Evolutionary conservation across 2,329 filamentous ascomycete genomes (phyloP), one percentile per base, ranked within the genome.

Genomic region (Alternaria sp.): DNA sequence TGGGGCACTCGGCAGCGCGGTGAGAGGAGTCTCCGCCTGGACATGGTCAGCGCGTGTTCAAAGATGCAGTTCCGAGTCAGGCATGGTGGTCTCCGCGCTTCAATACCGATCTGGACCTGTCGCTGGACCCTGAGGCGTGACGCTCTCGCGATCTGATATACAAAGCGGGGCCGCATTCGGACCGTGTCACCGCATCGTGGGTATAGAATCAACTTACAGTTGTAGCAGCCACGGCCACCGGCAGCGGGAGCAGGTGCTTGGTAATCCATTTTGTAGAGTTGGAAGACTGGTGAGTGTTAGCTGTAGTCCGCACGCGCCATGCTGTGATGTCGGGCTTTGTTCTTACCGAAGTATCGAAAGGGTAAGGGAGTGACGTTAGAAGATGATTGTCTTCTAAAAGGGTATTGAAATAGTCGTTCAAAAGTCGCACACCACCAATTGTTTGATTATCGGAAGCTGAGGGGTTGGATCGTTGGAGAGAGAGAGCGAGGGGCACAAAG

Each of bases 1-100:
- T 81, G 46, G 83, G 83, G 77, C 83, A 85, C 67, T 85, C 83
- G 61, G 82, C 81, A 71, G 83, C 82, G 70, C 83, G 81, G 75
- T 85, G 83, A 61, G 80, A 79, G 60, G 80, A 74, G 70, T 85
- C 83, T 70, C 83, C 83, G 72, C 83, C 83, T 85, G 52, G 11
- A 56, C 58, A 28, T 50, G 44, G 68, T 74, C 11, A 75, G 69
- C 50, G 28, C 30, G 21, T n/a, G 44, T 32, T 23, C 45, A 23
- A n/a, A 11, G 56, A 46, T 8, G 46, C 28, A 61, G 59, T 54
- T 57, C 11, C 4, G 43, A 50, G 25, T n/a, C 47, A 40, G 7
- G 21, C 1, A 19, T 44, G 36, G 21, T 43, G 8, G 32, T 40
- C 36, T 50, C 40, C 47, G 57, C 43, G 25, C 21, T 36, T 12